A percentile compares a stretch with the other conserved stretches of the same genome.
Conservation (phyloP, 805 yeast species). For the Candida palmyrensis region DNA sequence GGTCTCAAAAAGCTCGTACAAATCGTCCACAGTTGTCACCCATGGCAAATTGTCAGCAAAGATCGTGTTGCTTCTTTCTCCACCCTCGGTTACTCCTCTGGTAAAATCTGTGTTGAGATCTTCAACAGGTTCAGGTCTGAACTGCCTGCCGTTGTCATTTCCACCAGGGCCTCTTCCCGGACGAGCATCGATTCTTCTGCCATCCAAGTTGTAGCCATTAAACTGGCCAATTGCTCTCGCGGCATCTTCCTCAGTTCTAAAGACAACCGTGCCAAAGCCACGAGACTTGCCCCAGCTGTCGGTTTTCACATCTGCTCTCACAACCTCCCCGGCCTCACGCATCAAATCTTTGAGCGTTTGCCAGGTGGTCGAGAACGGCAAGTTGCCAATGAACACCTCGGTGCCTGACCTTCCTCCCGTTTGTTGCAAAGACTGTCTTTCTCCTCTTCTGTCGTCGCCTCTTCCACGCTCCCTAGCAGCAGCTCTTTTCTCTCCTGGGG, state of each 20-base stretch:
- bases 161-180: constrained; percentile 41
- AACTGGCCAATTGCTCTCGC: constrained; percentile 62
- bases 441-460: constrained; percentile 12
- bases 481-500: constrained; percentile 46
- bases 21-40: constrained; percentile 82
- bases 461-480: constrained; percentile 12
- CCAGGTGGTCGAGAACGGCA: constrained; percentile 82
- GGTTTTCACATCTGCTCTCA: constrained; percentile 71
- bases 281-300: constrained; percentile 70
- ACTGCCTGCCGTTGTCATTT: constrained; percentile 1
- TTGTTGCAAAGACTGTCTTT: constrained; percentile 5
- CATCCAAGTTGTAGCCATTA: constrained; percentile 67
- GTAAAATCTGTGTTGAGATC: constrained; percentile 53
- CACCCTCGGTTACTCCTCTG: constrained; percentile 58
- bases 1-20: constrained; percentile 79
- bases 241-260: constrained; percentile 63
- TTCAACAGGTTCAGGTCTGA: constrained; percentile 10
- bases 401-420: constrained; percentile 31
- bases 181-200: constrained; percentile 76
- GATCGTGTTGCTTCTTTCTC: constrained; percentile 44
- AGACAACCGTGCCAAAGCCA: constrained; percentile 83
- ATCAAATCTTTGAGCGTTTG: constrained; percentile 82
- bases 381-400: constrained; percentile 73
- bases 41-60: constrained; percentile 79
- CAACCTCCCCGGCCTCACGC: constrained; percentile 70